These are phyloP conservation scores for Ogataea thermomethanolica DNA, from an alignment of 805 yeast species.

Conservation along the genomic window DNA sequence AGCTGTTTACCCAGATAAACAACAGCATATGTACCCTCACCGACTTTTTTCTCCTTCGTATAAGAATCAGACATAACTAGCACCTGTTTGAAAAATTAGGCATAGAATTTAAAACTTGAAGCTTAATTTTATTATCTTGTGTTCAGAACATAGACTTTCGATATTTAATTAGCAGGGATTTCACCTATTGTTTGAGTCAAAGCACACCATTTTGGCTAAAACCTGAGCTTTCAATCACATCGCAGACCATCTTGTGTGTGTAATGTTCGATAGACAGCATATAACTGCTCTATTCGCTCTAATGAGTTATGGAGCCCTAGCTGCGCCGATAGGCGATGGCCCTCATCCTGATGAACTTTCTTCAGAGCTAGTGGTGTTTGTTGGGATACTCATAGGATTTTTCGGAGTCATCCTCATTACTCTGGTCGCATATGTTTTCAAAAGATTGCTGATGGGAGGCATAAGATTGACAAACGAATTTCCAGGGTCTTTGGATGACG, in stretches of 20 bases:
- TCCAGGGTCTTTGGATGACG: slow-evolving; percentile 65
- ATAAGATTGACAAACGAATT: slow-evolving; percentile 33
- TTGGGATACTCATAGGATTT: slow-evolving; percentile 27
- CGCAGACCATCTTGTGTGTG: too few relatives aligned
- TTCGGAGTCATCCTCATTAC: slow-evolving; percentile 17
- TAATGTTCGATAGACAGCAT: too few relatives aligned
- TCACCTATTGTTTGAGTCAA: too few relatives aligned
- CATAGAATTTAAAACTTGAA: neutral
- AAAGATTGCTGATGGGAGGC: slow-evolving; percentile 16
- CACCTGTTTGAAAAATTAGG: neutral
- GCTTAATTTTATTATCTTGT: neutral
- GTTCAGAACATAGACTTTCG: neutral
- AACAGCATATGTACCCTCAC: slow-evolving; percentile 99
- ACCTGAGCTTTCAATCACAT: too few relatives aligned
- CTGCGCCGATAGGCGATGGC: neutral
- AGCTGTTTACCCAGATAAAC: slow-evolving; percentile 79
- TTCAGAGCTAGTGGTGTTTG: slow-evolving; percentile 16
- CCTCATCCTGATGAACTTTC: slow-evolving; percentile 1
- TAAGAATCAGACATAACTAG: slow-evolving; percentile 26
- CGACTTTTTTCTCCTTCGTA: slow-evolving; percentile 74
- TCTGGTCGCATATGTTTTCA: slow-evolving; percentile 14
- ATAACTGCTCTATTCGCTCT: neutral
- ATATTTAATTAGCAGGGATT: too few relatives aligned
- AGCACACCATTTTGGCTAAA: too few relatives aligned
- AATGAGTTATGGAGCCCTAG: neutral